Conservation (phyloP, 2,329 filamentous ascomycete genomes). For the Nigrospora oryzae region DNA sequence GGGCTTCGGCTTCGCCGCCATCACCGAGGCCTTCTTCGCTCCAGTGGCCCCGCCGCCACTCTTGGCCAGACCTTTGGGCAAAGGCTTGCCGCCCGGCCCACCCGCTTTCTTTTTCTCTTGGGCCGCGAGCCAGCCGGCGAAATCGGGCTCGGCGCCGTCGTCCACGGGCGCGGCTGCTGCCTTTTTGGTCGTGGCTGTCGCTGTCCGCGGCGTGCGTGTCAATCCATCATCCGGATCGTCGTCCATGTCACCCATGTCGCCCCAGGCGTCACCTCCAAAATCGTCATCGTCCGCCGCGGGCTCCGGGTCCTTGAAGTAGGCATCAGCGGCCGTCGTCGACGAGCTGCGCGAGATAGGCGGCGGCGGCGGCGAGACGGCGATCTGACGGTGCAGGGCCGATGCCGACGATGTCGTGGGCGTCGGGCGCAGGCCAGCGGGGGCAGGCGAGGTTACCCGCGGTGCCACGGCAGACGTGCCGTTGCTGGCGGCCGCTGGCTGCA, state of each 20-base stretch:
- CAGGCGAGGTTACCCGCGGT: conserved; percentile 24
- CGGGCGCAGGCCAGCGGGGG: conserved; percentile 25
- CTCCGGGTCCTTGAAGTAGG: conserved; percentile 29
- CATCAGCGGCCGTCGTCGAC: conserved; percentile 32
- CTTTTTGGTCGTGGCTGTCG: conserved; percentile 23
- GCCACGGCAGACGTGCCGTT: conserved; percentile 30
- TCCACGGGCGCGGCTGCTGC: conserved; percentile 52
- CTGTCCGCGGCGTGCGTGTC: conserved; percentile 26
- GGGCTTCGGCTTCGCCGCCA: conserved; percentile 32
- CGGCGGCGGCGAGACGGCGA: conserved; percentile 41
- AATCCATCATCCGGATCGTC: conserved; percentile 41
- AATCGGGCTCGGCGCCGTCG: conserved; percentile 85
- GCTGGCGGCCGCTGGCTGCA: conserved; percentile 46
- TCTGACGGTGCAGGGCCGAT: conserved; percentile 52
- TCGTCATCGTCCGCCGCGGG: conserved; percentile 47
- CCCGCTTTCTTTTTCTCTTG: conserved; percentile 63
- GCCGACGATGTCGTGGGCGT: conserved; percentile 37
- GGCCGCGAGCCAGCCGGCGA: conserved; percentile 88
- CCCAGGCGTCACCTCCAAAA: conserved; percentile 67
- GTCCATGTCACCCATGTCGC: conserved; percentile 49
- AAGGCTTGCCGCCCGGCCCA: conserved; percentile 40
- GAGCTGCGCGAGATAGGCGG: conserved; percentile 37
- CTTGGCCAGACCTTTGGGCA: conserved; percentile 81
- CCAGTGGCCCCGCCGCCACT: conserved; percentile 21
- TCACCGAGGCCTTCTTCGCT: conserved; percentile 25